Evolutionary conservation across 2,329 filamentous ascomycete species (phyloP), one percentile per base, ranked within the genome.

Genomic region (Neopestalotiopsis rosae): DNA sequence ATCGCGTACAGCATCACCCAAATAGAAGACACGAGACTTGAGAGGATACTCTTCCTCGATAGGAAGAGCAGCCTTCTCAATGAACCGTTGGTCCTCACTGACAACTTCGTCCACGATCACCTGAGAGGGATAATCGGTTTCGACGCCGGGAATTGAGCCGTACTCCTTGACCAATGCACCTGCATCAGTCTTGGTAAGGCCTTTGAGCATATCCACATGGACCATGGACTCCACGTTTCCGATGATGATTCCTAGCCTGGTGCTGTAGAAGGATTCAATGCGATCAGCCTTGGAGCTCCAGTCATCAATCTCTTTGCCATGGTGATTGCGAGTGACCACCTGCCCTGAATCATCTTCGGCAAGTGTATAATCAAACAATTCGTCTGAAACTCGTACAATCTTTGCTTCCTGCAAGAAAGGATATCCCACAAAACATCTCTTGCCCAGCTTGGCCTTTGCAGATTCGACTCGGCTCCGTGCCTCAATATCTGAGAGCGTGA

Each of bases 371-470:
- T 93, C 92, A 78, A 98, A 98, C 34, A 98, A 85, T 79, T 98
- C 95, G 78, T 99, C 96, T 1, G 94, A 95, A 1, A 98, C 93
- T 67, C 91, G 91, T 65, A 94, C 87, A 38, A 99, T 91, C 82
- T 95, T 95, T 66, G 94, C 96, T 82, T 99, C 97, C 75, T 97
- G 93, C 72, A 99, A 83, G 83, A 98, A 99, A 1, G 96, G 96
- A 76, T 97, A 99, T 49, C 95, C 95, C 70, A 98, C 93, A 78
- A 94, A 94, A 69, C 97, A 95, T 70, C 91, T 90, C 80, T 95
- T 89, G 59, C 95, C 95, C 59, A 99, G 87, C 77, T 94, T 95
- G 64, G 85, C 82, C 78, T 94, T 94, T 67, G 95, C 95, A 67
- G 88, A 83, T 73, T 93, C 90, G 28, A 91, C 85, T 72, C 89